Evolutionary conservation across 768 basidiomycete species (phyloP).

Genomic region (Leccinum longicurvipes): DNA sequence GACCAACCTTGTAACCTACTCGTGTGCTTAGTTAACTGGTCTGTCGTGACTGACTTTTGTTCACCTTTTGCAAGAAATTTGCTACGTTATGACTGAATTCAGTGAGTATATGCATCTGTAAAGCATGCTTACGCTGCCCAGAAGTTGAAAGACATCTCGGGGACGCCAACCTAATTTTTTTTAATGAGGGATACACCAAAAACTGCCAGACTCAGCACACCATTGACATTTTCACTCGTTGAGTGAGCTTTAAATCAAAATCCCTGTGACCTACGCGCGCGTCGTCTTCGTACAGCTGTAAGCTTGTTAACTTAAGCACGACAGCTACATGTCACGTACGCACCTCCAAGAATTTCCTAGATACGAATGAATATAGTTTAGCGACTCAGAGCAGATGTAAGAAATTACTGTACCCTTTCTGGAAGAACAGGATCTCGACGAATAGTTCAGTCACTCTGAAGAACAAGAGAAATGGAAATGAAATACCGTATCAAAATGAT

Average conservation of each 20-base stretch:
- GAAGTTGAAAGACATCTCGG: slow-evolving; percentile 89
- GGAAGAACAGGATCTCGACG: slow-evolving; percentile 84
- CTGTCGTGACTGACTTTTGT: neutral
- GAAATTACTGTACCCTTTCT: slow-evolving; percentile 72
- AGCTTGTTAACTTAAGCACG: neutral
- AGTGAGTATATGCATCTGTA: neutral
- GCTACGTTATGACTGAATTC: slow-evolving; percentile 32
- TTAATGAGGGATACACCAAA: neutral
- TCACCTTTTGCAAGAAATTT: slow-evolving; percentile 73
- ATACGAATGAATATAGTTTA: slow-evolving; percentile 19
- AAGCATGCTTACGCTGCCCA: slow-evolving; percentile 73
- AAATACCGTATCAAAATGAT: slow-evolving; percentile 88
- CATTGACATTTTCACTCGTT: slow-evolving; percentile 99
- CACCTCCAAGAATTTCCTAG: slow-evolving; percentile 79
- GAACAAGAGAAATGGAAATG: neutral
- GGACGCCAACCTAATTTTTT: slow-evolving; percentile 79
- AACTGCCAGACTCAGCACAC: slow-evolving; percentile 38
- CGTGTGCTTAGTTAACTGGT: neutral
- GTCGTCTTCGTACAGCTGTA: slow-evolving; percentile 88
- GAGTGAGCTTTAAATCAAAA: slow-evolving; percentile 90
- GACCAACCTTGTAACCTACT: slow-evolving; percentile 87
- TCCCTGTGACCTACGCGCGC: slow-evolving; percentile 89
- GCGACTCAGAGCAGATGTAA: neutral
- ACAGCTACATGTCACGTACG: neutral
- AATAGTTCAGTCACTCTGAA: slow-evolving; percentile 16